Evolutionary conservation across 768 basidiomycete genomes (phyloP).

Genomic region (Suillus paluster): DNA sequence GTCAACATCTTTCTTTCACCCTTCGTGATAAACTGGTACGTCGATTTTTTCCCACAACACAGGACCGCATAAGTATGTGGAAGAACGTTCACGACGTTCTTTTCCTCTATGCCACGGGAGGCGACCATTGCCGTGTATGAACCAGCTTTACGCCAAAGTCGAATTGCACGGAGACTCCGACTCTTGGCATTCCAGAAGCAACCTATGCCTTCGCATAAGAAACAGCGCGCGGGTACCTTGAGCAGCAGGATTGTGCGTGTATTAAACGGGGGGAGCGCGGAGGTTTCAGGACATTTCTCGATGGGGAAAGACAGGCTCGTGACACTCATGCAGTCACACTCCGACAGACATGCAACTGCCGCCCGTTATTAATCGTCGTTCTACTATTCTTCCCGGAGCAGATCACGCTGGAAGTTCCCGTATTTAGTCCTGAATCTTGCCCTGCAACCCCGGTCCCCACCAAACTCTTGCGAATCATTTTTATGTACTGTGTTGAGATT

Average conservation of each 20-base stretch:
- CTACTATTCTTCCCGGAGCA: not conserved
- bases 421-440: not conserved
- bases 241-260: slow-evolving; percentile 4
- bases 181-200: not conserved
- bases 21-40: not conserved
- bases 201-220: not conserved
- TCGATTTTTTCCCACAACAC: not conserved
- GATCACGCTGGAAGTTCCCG: not conserved
- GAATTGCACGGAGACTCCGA: not conserved
- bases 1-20: not conserved
- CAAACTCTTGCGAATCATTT: not conserved
- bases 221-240: not conserved
- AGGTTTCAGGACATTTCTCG: too few relatives aligned
- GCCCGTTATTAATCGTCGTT: not conserved
- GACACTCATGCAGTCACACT: not conserved
- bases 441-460: not conserved
- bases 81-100: not conserved
- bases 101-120: not conserved
- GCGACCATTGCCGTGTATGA: not conserved
- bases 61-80: not conserved
- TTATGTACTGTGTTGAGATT: not conserved
- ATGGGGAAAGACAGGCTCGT: slow-evolving; percentile 3
- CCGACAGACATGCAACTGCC: not conserved
- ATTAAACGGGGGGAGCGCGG: not conserved
- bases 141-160: not conserved